Conservation (phyloP, 2,329 filamentous ascomycete genomes). For the Anisogramma anomala region DNA sequence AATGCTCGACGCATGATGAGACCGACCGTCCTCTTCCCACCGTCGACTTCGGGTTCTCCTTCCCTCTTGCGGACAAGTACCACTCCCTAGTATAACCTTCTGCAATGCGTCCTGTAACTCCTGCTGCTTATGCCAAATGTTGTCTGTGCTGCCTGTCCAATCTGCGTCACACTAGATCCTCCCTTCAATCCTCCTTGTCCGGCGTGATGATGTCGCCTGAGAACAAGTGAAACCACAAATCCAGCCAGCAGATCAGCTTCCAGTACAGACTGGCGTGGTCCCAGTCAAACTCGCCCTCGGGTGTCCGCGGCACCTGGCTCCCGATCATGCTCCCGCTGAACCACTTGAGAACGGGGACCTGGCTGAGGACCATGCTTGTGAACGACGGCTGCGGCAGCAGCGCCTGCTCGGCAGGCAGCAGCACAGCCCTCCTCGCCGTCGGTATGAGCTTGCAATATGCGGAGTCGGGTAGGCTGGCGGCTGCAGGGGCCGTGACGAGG, state of each 20-base stretch:
- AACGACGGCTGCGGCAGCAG: conserved; percentile 57
- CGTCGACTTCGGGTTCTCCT: too few species aligned
- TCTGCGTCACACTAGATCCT: too few species aligned
- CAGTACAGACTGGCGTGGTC: conserved; percentile 54
- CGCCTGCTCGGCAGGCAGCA: conserved; percentile 59
- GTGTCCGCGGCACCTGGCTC: conserved; percentile 59
- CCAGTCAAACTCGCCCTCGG: conserved; percentile 69
- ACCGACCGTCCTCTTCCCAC: too few species aligned
- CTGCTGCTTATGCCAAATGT: conserved; percentile 1
- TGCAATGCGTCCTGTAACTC: conserved; percentile 1
- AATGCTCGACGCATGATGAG: too few species aligned
- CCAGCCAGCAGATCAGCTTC: conserved; percentile 54
- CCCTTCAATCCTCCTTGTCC: conserved; percentile 45
- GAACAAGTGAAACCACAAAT: conserved; percentile 47
- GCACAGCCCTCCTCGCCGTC: conserved; percentile 50
- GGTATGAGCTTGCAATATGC: conserved; percentile 52
- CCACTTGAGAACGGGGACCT: conserved; percentile 60
- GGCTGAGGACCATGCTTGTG: conserved; percentile 50
- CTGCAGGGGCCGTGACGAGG: conserved; percentile 16
- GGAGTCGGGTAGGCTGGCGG: conserved; percentile 19
- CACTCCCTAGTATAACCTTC: too few species aligned
- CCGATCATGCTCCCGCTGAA: conserved; percentile 65
- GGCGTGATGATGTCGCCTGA: conserved; percentile 44
- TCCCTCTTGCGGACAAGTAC: too few species aligned
- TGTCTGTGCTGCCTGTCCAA: conserved; percentile 1